Conservation (phyloP, 2,329 filamentous ascomycete species). For the Exophiala sp. region DNA sequence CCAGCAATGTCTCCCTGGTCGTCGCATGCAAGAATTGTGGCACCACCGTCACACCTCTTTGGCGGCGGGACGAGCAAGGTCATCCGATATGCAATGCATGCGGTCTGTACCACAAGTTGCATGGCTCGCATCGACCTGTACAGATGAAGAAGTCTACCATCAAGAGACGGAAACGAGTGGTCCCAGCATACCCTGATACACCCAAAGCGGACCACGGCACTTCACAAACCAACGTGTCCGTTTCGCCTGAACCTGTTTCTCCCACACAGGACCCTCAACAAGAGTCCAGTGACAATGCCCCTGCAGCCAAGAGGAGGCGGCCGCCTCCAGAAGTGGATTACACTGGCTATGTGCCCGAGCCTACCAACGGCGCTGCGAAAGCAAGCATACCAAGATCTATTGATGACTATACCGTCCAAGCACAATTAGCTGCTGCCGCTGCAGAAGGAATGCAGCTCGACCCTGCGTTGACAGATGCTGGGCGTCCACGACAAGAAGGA, state of each 20-base stretch:
- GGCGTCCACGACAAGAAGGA: slow-evolving; percentile 32
- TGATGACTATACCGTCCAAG: slow-evolving; percentile 19
- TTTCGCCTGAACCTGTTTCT: slow-evolving; percentile 19
- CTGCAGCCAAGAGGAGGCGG: slow-evolving; percentile 29
- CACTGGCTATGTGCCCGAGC: slow-evolving; percentile 42
- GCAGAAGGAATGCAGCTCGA: slow-evolving; percentile 41
- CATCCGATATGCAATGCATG: slow-evolving; percentile 99
- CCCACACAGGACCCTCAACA: slow-evolving; percentile 13
- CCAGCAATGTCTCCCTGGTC: slow-evolving; percentile 50
- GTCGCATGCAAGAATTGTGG: slow-evolving; percentile 96
- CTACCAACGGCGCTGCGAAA: slow-evolving; percentile 34
- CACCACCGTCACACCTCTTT: slow-evolving; percentile 93
- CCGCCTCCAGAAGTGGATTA: slow-evolving; percentile 49
- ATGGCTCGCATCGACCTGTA: slow-evolving; percentile 85
- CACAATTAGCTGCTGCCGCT: slow-evolving; percentile 28
- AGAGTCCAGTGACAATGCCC: slow-evolving; percentile 18
- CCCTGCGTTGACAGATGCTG: slow-evolving; percentile 35
- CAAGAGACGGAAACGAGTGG: slow-evolving; percentile 90
- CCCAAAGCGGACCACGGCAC: slow-evolving; percentile 14
- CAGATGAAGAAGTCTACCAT: slow-evolving; percentile 99
- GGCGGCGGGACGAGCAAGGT: slow-evolving; percentile 88
- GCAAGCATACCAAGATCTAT: slow-evolving; percentile 18
- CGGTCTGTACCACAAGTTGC: slow-evolving; percentile 93
- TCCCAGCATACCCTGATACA: slow-evolving; percentile 63
- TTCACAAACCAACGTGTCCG: slow-evolving; percentile 12